Base-by-base conservation (phyloP, 2,329 filamentous ascomycete species). In the Sporothrix euskadiensis region DNA sequence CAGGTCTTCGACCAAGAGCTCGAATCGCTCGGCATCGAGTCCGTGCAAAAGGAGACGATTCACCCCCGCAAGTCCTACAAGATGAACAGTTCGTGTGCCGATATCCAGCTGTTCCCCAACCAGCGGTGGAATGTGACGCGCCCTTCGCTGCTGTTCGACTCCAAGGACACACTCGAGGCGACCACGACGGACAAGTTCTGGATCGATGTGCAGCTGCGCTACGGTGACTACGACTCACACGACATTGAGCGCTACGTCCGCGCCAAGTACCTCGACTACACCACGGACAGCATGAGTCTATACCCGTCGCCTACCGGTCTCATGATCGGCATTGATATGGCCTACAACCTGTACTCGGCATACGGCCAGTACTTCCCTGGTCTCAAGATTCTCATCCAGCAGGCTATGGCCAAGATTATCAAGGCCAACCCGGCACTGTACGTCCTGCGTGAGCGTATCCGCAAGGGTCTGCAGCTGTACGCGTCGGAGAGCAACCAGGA, bases 381-480 rank as follows among this genome's bases (percentile, higher is more conserved):
- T 80, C 84, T 99, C 75, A 99, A 99, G 87, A 92, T 94, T 66
- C 88, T 99, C 32, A 86, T 99, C 35, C 97, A 99, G 82, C 95
- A 98, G 82, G 96, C 97, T 6, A 99, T 99, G 97, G 94, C 94
- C 68, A 99, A 99, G 90, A 90, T 99, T 81, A 99, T 99, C 96
- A 99, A 99, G 84, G 95, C 96, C 52, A 99, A 99, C 80, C 96
- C 96, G 19, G 96, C 96, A 2, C 84, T 99, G 44, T 99, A 98
- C 81, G 96, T 99, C 70, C 85, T 99, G 74, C 92, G 96, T 74
- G 96, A 99, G 84, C 96, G 96, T 88, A 99, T 99, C 76, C 90
- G 97, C 76, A 99, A 99, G 86, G 96, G 96, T 87, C 88, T 99
- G 74, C 96, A 99, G 84, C 87, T 99, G 16, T 99, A 99, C 79